Base-by-base conservation (phyloP, 257 asterid genomes). In the Nicotiana otophora region DNA sequence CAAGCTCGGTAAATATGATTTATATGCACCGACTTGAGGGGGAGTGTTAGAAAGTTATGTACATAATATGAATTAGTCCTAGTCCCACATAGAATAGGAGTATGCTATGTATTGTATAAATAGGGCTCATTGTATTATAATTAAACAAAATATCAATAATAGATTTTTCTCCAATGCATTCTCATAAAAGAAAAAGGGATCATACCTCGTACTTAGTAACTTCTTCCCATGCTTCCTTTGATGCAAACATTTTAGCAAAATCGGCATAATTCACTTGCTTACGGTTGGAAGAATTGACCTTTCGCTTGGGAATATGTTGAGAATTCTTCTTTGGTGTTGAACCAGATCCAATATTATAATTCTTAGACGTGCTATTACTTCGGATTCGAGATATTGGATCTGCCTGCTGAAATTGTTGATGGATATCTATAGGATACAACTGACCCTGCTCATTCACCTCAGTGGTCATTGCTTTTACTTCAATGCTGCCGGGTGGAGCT, bases 151-250 rank as follows among this genome's bases (percentile, higher is more conserved):
- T 23, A 23, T 23, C 26, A 23, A 23, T 23, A 23, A 23, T 23
- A 23, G 26, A 23, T 23, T 23, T 23, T 23, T 23, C 26, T 23
- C 26, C 0, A 23, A 23, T 23, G 26, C 26, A 23, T 23, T 23
- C 26, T 23, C 26, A 23, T 0, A 23, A 12, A 48, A 70, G 67
- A 82, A 58, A 82, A 53, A 83, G 7, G 15, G 61, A 33, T 54
- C n/a, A 34, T 86, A 94, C 98, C 97, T 94, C 95, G 54, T 77
- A 91, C 74, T 87, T 87, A 72, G 83, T 84, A 64, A 96, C 86
- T 86, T 96, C 98, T 69, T 90, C 97, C 84, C 79, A 93, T 80
- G 88, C 95, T 87, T 89, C 91, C 89, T 87, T 88, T 7, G 95
- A 92, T 10, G 92, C 85, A 83, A 96, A 96, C 85, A 93, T 80